These are phyloP conservation scores for Singerocomus rubriflavus DNA, from an alignment of 1,284 basidiomycete genomes.

Conservation along the genomic window DNA sequence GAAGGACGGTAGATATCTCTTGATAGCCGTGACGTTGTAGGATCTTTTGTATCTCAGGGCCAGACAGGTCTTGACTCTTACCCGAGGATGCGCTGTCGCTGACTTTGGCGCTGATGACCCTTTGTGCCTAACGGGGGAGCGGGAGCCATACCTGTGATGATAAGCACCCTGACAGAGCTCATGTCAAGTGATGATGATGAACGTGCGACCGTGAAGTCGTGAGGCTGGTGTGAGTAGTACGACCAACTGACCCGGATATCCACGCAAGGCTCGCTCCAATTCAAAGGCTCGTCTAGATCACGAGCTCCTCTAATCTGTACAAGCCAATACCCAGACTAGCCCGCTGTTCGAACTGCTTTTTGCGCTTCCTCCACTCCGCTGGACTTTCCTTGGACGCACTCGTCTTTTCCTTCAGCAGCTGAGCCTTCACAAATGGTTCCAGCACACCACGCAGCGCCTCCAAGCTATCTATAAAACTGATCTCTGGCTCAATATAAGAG, in stretches of 20 bases:
- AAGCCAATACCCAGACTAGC: constrained; percentile 53
- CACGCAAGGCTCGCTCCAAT: neutral
- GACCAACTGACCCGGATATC: too few relatives aligned
- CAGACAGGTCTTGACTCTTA: constrained; percentile 57
- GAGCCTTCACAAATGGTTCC: constrained; percentile 56
- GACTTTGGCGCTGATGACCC: constrained; percentile 39
- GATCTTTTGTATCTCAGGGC: constrained; percentile 56
- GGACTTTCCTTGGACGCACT: constrained; percentile 35
- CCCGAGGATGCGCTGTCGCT: constrained; percentile 66
- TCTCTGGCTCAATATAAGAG: constrained; percentile 51
- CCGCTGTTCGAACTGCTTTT: constrained; percentile 50
- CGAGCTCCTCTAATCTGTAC: constrained; percentile 69
- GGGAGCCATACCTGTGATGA: constrained; percentile 26
- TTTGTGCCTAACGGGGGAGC: neutral
- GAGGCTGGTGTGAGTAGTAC: neutral
- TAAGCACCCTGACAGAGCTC: constrained; percentile 22
- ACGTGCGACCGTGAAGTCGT: neutral
- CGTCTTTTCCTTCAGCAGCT: constrained; percentile 43
- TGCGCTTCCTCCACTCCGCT: constrained; percentile 55
- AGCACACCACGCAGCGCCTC: constrained; percentile 58
- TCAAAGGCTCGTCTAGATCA: constrained; percentile 38
- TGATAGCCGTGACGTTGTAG: constrained; percentile 42
- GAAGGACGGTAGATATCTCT: constrained; percentile 40
- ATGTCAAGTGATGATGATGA: constrained; percentile 7
- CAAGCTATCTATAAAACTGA: constrained; percentile 45